A percentile compares a stretch with the other conserved stretches of the same genome.
These are phyloP conservation scores for Pachyrhizus erosus DNA, from an alignment of 306 rosid species.

Conservation along the genomic window DNA sequence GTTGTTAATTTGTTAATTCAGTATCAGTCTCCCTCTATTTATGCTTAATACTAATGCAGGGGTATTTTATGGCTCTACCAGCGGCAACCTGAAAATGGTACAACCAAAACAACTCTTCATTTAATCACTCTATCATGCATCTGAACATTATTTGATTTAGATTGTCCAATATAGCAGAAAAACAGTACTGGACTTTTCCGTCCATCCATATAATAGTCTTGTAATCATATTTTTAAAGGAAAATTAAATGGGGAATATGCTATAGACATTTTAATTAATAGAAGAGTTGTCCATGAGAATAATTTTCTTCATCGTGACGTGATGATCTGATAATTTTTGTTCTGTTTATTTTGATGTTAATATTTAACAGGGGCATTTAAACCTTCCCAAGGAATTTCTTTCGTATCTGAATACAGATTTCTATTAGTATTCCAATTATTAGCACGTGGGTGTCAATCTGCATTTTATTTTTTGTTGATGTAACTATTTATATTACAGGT, in stretches of 20 bases:
- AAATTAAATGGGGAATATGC: neutral
- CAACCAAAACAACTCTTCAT: constrained; percentile 21
- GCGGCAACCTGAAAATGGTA: constrained; percentile 70
- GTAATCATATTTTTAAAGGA: too few relatives aligned
- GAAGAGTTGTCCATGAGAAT: neutral
- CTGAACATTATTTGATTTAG: constrained; percentile 11
- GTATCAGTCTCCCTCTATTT: neutral
- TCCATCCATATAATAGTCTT: neutral
- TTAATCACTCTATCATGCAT: constrained; percentile 5
- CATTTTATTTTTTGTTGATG: neutral
- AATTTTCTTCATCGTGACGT: neutral
- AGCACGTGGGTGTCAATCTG: neutral
- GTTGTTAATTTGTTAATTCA: constrained; percentile 9
- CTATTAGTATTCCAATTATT: neutral
- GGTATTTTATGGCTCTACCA: constrained; percentile 62
- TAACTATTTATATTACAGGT: neutral
- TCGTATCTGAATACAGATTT: constrained; percentile 1
- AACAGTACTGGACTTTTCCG: neutral
- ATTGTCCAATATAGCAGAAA: neutral
- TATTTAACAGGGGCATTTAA: neutral
- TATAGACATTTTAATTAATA: neutral
- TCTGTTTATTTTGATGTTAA: neutral
- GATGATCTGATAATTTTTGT: neutral
- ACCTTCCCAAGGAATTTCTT: neutral
- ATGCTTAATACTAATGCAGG: constrained; percentile 48